Conservation (phyloP, 768 basidiomycete genomes). For the Naganishia onofrii region DNA sequence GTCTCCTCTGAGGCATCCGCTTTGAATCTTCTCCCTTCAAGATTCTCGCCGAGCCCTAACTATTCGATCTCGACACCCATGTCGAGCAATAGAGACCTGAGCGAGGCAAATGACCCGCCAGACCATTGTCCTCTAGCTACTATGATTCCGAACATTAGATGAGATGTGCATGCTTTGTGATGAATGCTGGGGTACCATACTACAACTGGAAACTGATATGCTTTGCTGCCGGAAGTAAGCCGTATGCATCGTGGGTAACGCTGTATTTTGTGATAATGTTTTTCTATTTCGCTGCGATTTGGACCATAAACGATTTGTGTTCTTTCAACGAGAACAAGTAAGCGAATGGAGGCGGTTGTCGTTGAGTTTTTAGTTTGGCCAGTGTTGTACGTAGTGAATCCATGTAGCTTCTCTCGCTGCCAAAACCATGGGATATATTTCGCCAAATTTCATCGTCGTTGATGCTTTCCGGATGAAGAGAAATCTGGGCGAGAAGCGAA, state of each 20-base stretch:
- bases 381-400: slow-evolving; percentile 11
- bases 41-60: too few species aligned
- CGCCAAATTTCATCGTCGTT: slow-evolving; percentile 47
- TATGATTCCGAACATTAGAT: too few species aligned
- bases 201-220: neutral
- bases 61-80: too few species aligned
- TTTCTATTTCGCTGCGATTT: neutral
- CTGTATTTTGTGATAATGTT: neutral
- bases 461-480: slow-evolving; percentile 40
- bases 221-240: neutral
- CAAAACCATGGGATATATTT: slow-evolving; percentile 14
- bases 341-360: slow-evolving; percentile 4
- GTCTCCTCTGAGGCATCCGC: too few species aligned
- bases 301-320: slow-evolving; percentile 9
- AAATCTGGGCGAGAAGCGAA: slow-evolving; percentile 38
- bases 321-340: slow-evolving; percentile 28
- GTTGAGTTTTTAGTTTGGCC: neutral
- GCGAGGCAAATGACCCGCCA: too few species aligned
- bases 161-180: too few species aligned
- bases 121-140: too few species aligned
- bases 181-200: neutral
- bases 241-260: neutral
- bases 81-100: too few species aligned
- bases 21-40: too few species aligned
- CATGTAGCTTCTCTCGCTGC: slow-evolving; percentile 18